phyloP scores from a whole-genome alignment of 176 grass and related monocot genomes.

The Carex pumila region DNA sequence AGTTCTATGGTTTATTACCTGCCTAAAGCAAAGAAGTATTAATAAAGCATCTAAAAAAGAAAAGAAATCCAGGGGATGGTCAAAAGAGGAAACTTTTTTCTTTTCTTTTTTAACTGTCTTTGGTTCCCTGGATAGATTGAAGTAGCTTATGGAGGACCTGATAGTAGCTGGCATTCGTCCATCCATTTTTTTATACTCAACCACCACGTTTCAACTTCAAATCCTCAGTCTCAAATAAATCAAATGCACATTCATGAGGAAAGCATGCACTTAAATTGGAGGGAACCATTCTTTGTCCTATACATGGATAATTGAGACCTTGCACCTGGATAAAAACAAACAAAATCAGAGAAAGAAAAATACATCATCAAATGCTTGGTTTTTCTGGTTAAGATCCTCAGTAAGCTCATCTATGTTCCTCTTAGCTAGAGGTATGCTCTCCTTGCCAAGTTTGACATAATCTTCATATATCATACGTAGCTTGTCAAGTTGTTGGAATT shows the following conservation, averaged over 20 bases:
- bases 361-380: conserved; percentile 70
- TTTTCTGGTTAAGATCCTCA: conserved; percentile 63
- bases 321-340: not conserved
- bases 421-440: conserved; percentile 68
- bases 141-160: not conserved
- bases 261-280: not conserved
- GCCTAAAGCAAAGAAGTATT: not conserved
- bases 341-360: conserved; percentile 2
- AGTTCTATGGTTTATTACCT: not conserved
- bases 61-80: not conserved
- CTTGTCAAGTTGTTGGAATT: conserved; percentile 76
- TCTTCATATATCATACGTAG: conserved; percentile 65
- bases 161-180: not conserved
- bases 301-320: not conserved
- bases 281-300: not conserved
- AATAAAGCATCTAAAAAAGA: not conserved
- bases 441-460: conserved; percentile 59
- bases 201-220: not conserved
- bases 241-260: not conserved
- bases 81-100: not conserved
- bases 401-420: conserved; percentile 64
- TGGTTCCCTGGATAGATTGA: not conserved
- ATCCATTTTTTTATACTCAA: too few species aligned
- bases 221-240: not conserved
- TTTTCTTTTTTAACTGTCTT: not conserved